Evolutionary conservation across 371 early-diverging fungal species (phyloP).

Genomic region (Actinomucor elegans): DNA sequence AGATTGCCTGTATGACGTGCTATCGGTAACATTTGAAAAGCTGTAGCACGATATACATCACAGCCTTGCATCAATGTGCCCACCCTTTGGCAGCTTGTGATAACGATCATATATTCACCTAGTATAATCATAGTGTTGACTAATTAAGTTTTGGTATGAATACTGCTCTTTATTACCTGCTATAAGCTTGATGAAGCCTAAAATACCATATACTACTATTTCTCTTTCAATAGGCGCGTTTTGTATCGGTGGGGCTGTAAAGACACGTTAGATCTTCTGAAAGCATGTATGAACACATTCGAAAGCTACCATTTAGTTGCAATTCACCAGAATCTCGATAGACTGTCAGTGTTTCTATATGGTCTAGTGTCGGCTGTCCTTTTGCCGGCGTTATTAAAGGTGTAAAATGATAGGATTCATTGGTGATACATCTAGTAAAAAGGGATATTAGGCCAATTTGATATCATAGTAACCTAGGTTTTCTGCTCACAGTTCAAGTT

Average conservation of each 20-base stretch:
- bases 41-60: conserved; percentile 73
- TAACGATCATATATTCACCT: conserved; percentile 68
- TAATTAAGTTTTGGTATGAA: background rate
- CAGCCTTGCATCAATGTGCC: conserved; percentile 60
- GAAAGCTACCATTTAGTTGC: conserved; percentile 43
- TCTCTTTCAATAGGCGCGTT: conserved; percentile 20
- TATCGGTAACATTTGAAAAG: conserved; percentile 73
- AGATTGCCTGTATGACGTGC: conserved; percentile 42
- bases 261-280: too few relatives aligned
- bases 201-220: conserved; percentile 54
- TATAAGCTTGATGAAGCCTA: conserved; percentile 75
- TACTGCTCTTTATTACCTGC: conserved; percentile 48
- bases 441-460: too few relatives aligned
- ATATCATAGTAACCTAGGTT: too few relatives aligned
- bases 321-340: conserved; percentile 34
- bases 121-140: conserved; percentile 27
- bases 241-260: conserved; percentile 23
- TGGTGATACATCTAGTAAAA: conserved; percentile 28
- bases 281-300: too few relatives aligned
- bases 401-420: conserved; percentile 35
- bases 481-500: conserved; percentile 4
- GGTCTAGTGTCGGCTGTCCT: conserved; percentile 6
- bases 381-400: conserved; percentile 41
- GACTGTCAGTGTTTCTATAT: conserved; percentile 28
- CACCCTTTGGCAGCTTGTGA: conserved; percentile 73